phyloP scores from a whole-genome alignment of 106 monocot species.

The Dendrobium huoshanense region DNA sequence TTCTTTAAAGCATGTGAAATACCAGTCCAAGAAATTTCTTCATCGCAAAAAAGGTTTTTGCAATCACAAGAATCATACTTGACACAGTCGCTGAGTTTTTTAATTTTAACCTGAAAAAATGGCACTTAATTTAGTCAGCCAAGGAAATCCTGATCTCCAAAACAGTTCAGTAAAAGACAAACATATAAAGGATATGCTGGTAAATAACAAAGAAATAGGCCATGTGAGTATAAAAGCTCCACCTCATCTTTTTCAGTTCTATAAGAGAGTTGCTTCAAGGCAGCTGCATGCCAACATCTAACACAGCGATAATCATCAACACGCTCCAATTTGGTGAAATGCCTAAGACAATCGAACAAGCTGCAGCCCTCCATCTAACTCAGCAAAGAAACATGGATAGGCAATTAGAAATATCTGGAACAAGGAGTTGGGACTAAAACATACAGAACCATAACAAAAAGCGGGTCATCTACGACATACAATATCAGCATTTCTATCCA shows the following conservation, averaged over 20 bases:
- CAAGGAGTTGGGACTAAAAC: constrained; percentile 9
- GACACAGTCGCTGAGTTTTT: constrained; percentile 39
- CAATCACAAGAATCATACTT: constrained; percentile 72
- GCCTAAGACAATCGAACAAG: constrained; percentile 61
- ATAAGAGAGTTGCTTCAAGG: constrained; percentile 50
- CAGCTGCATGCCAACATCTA: constrained; percentile 69
- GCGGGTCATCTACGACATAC: constrained; percentile 31
- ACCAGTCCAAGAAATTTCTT: constrained; percentile 40
- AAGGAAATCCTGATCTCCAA: neutral
- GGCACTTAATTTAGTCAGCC: neutral
- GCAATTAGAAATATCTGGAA: constrained; percentile 5
- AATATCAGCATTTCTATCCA: constrained; percentile 29
- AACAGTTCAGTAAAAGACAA: neutral
- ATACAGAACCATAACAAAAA: constrained; percentile 14
- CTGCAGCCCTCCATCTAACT: constrained; percentile 61
- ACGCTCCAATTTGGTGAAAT: constrained; percentile 53
- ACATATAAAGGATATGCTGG: neutral
- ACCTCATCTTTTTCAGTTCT: constrained; percentile 60
- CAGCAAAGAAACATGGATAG: constrained; percentile 5
- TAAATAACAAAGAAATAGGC: constrained; percentile 3
- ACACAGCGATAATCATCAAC: constrained; percentile 60
- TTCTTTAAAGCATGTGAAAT: constrained; percentile 59
- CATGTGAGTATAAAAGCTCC: constrained; percentile 7
- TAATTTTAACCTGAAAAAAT: constrained; percentile 46
- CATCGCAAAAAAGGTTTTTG: constrained; percentile 36